These are phyloP conservation scores for Aspergillus sp. DNA, from an alignment of 2,329 filamentous ascomycete genomes.

Conservation along the genomic window DNA sequence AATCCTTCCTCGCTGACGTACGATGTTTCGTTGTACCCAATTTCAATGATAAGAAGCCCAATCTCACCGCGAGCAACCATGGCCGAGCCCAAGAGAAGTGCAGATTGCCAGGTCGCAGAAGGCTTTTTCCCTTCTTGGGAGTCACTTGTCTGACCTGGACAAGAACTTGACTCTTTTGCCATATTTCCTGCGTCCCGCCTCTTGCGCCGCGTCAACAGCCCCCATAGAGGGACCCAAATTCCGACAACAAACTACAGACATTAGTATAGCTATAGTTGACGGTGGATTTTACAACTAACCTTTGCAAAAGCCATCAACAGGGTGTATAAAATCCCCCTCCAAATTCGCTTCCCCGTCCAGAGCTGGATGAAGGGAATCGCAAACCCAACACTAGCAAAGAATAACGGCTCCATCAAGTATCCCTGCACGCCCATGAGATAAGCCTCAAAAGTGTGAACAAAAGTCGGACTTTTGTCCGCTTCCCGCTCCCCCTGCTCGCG, in stretches of 20 bases:
- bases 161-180: background rate
- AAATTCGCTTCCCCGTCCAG: conserved; percentile 32
- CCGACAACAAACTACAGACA: conserved; percentile 25
- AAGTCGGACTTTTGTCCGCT: conserved; percentile 34
- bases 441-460: conserved; percentile 38
- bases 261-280: background rate
- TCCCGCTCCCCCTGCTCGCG: conserved; percentile 34
- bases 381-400: conserved; percentile 32
- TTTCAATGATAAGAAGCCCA: conserved; percentile 31
- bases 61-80: conserved; percentile 34
- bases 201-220: conserved; percentile 5
- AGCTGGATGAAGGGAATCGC: conserved; percentile 31
- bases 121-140: background rate
- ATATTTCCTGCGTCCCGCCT: background rate
- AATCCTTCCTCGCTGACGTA: conserved; percentile 38
- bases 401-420: conserved; percentile 32
- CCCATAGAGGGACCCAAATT: conserved; percentile 25
- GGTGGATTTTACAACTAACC: conserved; percentile 9
- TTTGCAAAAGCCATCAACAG: conserved; percentile 30
- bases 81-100: conserved; percentile 26
- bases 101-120: conserved; percentile 18
- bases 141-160: background rate
- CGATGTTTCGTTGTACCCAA: background rate
- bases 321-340: conserved; percentile 28
- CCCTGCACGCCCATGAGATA: conserved; percentile 36